Percentiles rank a stretch among this genome's conserved stretches.
Evolutionary conservation across 768 basidiomycete genomes (phyloP).

Genomic region (Clavulina sp.): DNA sequence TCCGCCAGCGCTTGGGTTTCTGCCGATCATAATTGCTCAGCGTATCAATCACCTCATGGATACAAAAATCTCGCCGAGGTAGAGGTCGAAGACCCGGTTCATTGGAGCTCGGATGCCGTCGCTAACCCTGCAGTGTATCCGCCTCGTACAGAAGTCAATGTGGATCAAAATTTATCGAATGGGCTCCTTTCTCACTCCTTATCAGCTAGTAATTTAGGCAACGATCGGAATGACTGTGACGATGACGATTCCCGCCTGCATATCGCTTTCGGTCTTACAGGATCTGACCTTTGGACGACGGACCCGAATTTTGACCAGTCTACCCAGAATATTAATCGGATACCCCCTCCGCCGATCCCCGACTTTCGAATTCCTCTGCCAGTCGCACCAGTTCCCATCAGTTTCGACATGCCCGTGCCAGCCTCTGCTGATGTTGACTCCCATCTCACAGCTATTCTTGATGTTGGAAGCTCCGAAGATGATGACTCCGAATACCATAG

Average conservation of each 20-base stretch:
- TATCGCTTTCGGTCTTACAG: neutral
- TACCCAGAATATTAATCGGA: neutral
- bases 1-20: neutral
- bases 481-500: no score
- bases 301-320: neutral
- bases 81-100: neutral
- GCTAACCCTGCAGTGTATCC: no score
- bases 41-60: no score
- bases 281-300: constrained; percentile 4
- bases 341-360: constrained; percentile 3
- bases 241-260: no score
- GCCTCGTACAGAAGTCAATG: no score
- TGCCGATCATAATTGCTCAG: no score
- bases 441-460: neutral
- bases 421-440: neutral
- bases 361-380: constrained; percentile 19
- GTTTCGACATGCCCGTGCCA: neutral
- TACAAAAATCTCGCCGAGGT: neutral
- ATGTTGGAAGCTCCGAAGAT: neutral
- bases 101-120: neutral
- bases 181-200: no score
- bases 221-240: no score
- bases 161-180: no score
- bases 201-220: no score
- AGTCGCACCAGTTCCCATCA: constrained; percentile 24